Evolutionary conservation across 116 monocot species (phyloP).

Genomic region (Thalassia testudinum): DNA sequence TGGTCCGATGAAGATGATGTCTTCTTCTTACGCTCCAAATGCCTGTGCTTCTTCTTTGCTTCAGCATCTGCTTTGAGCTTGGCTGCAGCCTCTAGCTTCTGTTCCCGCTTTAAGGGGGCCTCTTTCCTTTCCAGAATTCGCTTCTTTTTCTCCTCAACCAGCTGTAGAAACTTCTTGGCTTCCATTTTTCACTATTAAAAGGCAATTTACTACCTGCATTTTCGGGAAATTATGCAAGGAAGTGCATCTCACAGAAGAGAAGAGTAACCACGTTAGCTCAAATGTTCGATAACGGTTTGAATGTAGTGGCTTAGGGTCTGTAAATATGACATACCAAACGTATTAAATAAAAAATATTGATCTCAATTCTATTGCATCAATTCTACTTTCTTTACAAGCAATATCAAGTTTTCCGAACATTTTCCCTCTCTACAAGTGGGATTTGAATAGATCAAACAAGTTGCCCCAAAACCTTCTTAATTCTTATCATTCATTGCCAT

Average conservation of each 20-base stretch:
- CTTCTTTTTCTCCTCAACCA: slow-evolving; percentile 87
- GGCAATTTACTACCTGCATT: slow-evolving; percentile 42
- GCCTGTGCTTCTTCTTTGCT: slow-evolving; percentile 38
- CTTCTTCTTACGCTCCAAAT: slow-evolving; percentile 24
- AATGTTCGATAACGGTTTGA: no score
- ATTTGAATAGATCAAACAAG: no score
- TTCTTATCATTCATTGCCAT: no score
- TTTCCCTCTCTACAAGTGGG: no score
- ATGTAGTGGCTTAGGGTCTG: no score
- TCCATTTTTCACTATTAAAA: slow-evolving; percentile 43
- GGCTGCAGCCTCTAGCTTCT: slow-evolving; percentile 73
- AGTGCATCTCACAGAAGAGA: slow-evolving; percentile 99
- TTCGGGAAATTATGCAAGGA: slow-evolving; percentile 84
- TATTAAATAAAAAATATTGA: no score
- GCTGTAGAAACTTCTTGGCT: slow-evolving; percentile 55
- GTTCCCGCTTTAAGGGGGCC: slow-evolving; percentile 86
- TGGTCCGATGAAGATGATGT: slow-evolving; percentile 30
- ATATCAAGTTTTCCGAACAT: no score
- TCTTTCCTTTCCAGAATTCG: slow-evolving; percentile 71
- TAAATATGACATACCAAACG: no score
- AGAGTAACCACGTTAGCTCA: no score
- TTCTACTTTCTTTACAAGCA: no score
- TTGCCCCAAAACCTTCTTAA: no score
- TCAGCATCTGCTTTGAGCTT: slow-evolving; percentile 82
- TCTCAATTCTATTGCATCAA: no score